A percentile compares a stretch with the other conserved stretches of the same genome.
These are phyloP conservation scores for Quercus dentata DNA, from an alignment of 306 rosid genomes.

Conservation along the genomic window DNA sequence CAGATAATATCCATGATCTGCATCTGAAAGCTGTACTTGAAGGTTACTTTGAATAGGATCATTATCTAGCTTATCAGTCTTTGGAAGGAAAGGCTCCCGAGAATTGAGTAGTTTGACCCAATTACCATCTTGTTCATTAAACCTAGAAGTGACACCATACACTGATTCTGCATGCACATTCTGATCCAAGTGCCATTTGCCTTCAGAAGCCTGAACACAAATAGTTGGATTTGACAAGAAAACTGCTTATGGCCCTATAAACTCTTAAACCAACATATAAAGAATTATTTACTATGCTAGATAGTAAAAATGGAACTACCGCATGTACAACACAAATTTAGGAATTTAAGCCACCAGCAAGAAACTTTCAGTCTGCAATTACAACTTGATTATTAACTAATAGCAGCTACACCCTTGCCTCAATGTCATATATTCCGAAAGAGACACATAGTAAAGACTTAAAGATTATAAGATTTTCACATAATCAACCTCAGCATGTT, in stretches of 20 bases:
- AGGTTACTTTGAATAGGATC: slow-evolving; percentile 28
- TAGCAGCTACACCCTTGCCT: not conserved
- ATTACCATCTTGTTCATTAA: slow-evolving; percentile 32
- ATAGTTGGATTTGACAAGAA: slow-evolving; percentile 14
- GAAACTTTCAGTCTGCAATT: not conserved
- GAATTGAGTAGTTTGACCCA: slow-evolving; percentile 35
- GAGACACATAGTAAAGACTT: not conserved
- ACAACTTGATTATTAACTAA: not conserved
- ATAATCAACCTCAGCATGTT: not conserved
- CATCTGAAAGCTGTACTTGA: slow-evolving; percentile 26
- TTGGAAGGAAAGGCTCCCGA: slow-evolving; percentile 19
- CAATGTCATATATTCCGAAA: not conserved
- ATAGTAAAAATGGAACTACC: not conserved
- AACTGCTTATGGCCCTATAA: not conserved
- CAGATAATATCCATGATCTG: slow-evolving; percentile 24
- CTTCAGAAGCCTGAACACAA: slow-evolving; percentile 18
- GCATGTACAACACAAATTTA: not conserved
- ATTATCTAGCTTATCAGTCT: slow-evolving; percentile 25
- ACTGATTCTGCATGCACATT: slow-evolving; percentile 21
- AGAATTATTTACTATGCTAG: not conserved
- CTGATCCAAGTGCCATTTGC: slow-evolving; percentile 42
- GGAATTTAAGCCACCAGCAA: not conserved
- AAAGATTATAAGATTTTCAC: not conserved
- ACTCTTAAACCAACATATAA: not conserved
- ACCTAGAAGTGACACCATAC: slow-evolving; percentile 26